Percentiles rank a stretch among this genome's conserved stretches.
phyloP scores from a whole-genome alignment of 1,139 yeast genomes.

The Hemisphaericaspora xylanilytica region DNA sequence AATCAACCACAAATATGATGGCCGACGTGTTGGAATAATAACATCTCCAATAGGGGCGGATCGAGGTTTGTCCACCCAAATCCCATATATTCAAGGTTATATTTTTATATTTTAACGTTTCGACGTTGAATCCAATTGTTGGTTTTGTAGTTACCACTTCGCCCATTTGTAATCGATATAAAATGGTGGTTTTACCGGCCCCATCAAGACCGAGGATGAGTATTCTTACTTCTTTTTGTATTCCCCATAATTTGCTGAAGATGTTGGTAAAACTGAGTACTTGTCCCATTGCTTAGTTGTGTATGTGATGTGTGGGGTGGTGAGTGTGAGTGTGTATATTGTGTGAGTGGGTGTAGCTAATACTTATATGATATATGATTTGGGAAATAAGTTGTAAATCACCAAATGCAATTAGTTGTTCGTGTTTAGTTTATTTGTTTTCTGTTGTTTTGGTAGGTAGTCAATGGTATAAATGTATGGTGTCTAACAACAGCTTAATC shows the following conservation, averaged over 20 bases:
- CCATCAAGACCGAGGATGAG: constrained; percentile 93
- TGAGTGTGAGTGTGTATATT: neutral
- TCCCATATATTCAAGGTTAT: constrained; percentile 87
- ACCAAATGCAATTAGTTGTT: too few relatives aligned
- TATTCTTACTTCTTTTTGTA: constrained; percentile 85
- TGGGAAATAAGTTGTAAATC: too few relatives aligned
- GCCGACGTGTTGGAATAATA: constrained; percentile 96
- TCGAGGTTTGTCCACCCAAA: constrained; percentile 95
- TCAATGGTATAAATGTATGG: too few relatives aligned
- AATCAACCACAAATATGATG: constrained; percentile 92
- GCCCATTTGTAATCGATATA: constrained; percentile 88
- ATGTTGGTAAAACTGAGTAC: constrained; percentile 71
- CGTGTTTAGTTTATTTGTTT: too few relatives aligned
- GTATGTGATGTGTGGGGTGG: neutral
- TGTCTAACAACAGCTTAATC: too few relatives aligned
- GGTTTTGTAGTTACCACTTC: constrained; percentile 95
- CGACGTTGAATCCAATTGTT: constrained; percentile 96
- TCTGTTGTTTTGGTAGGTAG: too few relatives aligned
- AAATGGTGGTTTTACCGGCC: constrained; percentile 95
- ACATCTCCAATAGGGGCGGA: constrained; percentile 97
- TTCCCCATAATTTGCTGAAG: constrained; percentile 85
- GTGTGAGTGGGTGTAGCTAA: too few relatives aligned
- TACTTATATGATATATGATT: too few relatives aligned
- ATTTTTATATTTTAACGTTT: constrained; percentile 85
- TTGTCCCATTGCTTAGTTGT: constrained; percentile 71